These are phyloP conservation scores for Lepidium didymum DNA, from an alignment of 345 rosid species.

Conservation along the genomic window DNA sequence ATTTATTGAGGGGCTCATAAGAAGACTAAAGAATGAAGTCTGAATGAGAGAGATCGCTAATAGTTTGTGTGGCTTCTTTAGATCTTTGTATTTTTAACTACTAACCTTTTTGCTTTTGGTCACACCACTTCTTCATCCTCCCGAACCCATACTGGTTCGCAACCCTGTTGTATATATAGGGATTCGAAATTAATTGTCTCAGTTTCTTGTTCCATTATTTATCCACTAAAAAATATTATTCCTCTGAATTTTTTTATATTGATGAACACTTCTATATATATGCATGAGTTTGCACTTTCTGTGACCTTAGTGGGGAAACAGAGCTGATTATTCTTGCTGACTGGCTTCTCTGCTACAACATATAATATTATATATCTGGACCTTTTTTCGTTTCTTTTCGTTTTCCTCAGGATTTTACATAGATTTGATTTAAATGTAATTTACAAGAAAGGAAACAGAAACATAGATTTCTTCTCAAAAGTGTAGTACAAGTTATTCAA, in stretches of 20 bases:
- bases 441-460: slow-evolving; percentile 2
- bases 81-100: slow-evolving; percentile 26
- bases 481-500: neutral
- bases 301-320: neutral
- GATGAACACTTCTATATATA: neutral
- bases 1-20: slow-evolving; percentile 15
- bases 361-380: too few relatives aligned
- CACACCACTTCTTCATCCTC: neutral
- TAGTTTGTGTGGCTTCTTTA: slow-evolving; percentile 23
- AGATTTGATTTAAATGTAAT: neutral
- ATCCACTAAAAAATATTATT: slow-evolving; percentile 14
- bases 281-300: neutral
- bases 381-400: too few relatives aligned
- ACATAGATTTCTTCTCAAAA: neutral
- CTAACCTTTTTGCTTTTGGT: slow-evolving; percentile 29
- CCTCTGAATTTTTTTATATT: neutral
- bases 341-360: too few relatives aligned
- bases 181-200: slow-evolving; percentile 18
- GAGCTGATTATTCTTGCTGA: neutral
- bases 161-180: slow-evolving; percentile 35
- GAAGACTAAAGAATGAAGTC: slow-evolving; percentile 17
- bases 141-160: slow-evolving; percentile 25
- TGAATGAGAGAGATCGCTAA: slow-evolving; percentile 3
- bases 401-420: neutral
- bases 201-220: slow-evolving; percentile 26